Evolutionary conservation across 768 basidiomycete genomes (phyloP), one percentile per base, ranked within the genome.

Genomic region (Phylloporus arenicola): DNA sequence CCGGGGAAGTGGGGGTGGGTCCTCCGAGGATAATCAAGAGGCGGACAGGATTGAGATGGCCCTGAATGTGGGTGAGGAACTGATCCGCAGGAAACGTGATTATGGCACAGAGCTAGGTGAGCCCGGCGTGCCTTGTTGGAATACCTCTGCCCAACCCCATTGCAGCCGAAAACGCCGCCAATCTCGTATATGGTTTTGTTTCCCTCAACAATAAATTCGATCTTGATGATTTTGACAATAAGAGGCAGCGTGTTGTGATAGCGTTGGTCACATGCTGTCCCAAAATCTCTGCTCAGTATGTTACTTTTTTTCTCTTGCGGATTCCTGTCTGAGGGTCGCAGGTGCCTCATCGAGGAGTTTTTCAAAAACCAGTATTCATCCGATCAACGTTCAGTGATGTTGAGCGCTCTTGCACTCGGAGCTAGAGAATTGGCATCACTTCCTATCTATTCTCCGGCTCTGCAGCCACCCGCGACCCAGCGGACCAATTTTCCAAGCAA

Each of bases 281-380:
- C 2, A 71, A 72, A 24, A 82, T 82, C 48, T 82, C 86, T 37
- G 84, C 92, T 1, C 86, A 84, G 94, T 98, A 64, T 61, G 92
- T 51, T 31, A 31, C 17, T 12, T 33, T 12, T 24, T 4, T 9
- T 24, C 30, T 5, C 17, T 3, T 37, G 24, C 10, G 9, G 6
- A 46, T 16, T 10, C 4, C 17, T 53, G 4, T 39, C 54, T 48
- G 35, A 63, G 8, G 30, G 30, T 41, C 48, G 10, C 61, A 96
- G 94, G 3, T 77, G 81, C 30, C 72, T 97, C 10, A 83, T 91
- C 46, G 92, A 95, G 64, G 90, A 96, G 61, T 94, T 92, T 68
- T 99, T 98, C 73, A 84, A 84, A 57, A 88, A 87, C 43, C 91
- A 95, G 56, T 96, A 95, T 67, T 94, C 96, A 0, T 79, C 81